Percentiles rank a stretch among this genome's conserved stretches.
These are phyloP conservation scores for Sclerotinia glacialis DNA, from an alignment of 2,329 filamentous ascomycete species.

Conservation along the genomic window DNA sequence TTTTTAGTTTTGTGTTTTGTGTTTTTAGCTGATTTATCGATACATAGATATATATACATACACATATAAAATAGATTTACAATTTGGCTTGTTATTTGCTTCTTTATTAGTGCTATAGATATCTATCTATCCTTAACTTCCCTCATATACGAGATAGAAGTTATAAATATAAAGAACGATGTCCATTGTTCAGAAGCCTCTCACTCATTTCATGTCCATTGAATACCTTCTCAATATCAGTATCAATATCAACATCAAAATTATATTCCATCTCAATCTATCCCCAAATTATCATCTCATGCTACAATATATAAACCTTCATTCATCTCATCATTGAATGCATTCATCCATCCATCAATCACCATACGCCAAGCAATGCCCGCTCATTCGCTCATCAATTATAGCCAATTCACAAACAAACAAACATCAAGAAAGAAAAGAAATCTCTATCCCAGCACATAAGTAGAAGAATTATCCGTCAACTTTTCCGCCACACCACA, in stretches of 20 bases:
- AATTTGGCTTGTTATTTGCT: too few relatives aligned
- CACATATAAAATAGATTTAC: too few relatives aligned
- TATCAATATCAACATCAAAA: neutral
- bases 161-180: too few relatives aligned
- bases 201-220: too few relatives aligned
- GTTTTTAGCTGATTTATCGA: too few relatives aligned
- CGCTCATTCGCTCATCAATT: slow-evolving; percentile 15
- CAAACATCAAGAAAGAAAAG: neutral
- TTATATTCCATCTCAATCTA: neutral
- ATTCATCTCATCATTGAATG: slow-evolving; percentile 14
- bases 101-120: too few relatives aligned
- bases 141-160: too few relatives aligned
- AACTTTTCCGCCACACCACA: neutral
- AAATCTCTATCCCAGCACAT: neutral
- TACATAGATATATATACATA: neutral
- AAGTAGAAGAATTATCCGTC: neutral
- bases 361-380: slow-evolving; percentile 7
- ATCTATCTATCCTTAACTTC: too few relatives aligned
- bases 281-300: neutral
- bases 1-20: too few relatives aligned
- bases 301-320: slow-evolving; percentile 3
- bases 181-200: too few relatives aligned
- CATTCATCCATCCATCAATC: neutral
- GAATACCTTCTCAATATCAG: too few relatives aligned
- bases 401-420: neutral